Base-by-base conservation (phyloP, 768 basidiomycete species). In the Rhizopogon roseolus region DNA sequence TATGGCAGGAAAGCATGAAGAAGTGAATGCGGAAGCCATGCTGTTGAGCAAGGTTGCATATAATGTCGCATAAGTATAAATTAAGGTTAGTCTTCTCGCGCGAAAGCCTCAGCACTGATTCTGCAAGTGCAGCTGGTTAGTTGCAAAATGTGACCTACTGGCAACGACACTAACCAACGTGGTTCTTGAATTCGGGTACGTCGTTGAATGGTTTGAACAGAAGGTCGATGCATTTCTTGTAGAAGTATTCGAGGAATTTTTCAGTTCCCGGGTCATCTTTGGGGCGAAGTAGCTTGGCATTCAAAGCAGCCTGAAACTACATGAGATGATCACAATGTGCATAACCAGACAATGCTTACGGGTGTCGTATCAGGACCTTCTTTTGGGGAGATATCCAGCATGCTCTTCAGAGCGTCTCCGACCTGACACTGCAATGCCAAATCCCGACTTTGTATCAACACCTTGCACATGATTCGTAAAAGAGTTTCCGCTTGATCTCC, bases 1-100 rank as follows among this genome's bases (percentile, higher is more conserved):
- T 82, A 59, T 84, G 83, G 39, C 85, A 84, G 2, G 93, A 86
- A 61, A 97, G 80, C 67, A 96, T 77, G 66, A 86, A 93, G 73
- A 91, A 93, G 71, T 93, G 89, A 63, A 90, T 90, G 52, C 93
- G 87, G 74, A 96, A 95, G 46, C 85, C 81, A 70, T 99, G 96
- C 71, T 95, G 93, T 50, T 81, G 75, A 55, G 90, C 78, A 72
- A 93, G 93, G 71, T 85, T 91, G 72, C 90, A 89, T 57, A 98
- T 75, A 58, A 98, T 76, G 67, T 99, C 96, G 73, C 90, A 90
- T 50, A 98, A 81, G 70, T 93, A 91, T 58, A 93, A 81, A 66
- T 85, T 86, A 60, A 96, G 86, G 64, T 93, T 88, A 41, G 86
- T 82, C 64, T 83, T 82, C 64, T 93, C 90, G 61, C 90, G 79